Conservation (phyloP, 495 filamentous ascomycete species). For the Penicillium coprophilum region DNA sequence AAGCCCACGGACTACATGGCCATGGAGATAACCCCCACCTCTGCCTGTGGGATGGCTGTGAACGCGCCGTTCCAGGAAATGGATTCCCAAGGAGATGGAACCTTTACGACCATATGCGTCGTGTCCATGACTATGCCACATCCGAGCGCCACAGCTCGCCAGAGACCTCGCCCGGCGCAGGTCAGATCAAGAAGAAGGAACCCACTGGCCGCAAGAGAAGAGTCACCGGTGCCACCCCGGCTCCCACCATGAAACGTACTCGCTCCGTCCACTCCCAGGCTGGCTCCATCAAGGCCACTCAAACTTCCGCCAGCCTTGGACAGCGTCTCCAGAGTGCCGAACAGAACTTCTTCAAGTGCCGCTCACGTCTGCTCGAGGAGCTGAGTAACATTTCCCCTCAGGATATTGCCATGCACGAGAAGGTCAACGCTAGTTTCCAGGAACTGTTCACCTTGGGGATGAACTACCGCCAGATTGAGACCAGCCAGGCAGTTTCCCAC, state of each 20-base stretch:
- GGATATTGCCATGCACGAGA: slow-evolving; percentile 47
- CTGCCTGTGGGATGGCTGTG: slow-evolving; percentile 80
- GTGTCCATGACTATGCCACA: slow-evolving; percentile 78
- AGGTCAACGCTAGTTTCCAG: slow-evolving; percentile 51
- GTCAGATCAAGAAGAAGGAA: slow-evolving; percentile 45
- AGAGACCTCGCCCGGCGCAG: slow-evolving; percentile 37
- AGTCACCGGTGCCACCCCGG: slow-evolving; percentile 40
- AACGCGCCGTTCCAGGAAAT: slow-evolving; percentile 72
- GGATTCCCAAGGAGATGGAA: slow-evolving; percentile 95
- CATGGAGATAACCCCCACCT: slow-evolving; percentile 88
- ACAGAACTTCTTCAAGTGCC: slow-evolving; percentile 46
- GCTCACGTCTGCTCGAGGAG: slow-evolving; percentile 43
- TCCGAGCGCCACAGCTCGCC: slow-evolving; percentile 48
- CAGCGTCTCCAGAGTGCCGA: slow-evolving; percentile 49
- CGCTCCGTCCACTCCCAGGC: slow-evolving; percentile 46
- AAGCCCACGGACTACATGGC: slow-evolving; percentile 92
- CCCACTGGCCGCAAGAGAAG: slow-evolving; percentile 40
- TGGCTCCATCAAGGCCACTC: slow-evolving; percentile 36
- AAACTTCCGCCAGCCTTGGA: slow-evolving; percentile 38
- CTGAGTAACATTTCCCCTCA: slow-evolving; percentile 43
- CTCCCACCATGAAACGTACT: slow-evolving; percentile 48
- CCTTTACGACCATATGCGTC: slow-evolving; percentile 89
- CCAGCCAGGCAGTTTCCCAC: slow-evolving; percentile 44
- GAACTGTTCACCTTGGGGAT: slow-evolving; percentile 47
- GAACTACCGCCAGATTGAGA: slow-evolving; percentile 48